Percentiles rank a stretch among this genome's conserved stretches.
These are phyloP conservation scores for Aspergillus vadensis DNA, from an alignment of 2,329 filamentous ascomycete genomes.

Conservation along the genomic window DNA sequence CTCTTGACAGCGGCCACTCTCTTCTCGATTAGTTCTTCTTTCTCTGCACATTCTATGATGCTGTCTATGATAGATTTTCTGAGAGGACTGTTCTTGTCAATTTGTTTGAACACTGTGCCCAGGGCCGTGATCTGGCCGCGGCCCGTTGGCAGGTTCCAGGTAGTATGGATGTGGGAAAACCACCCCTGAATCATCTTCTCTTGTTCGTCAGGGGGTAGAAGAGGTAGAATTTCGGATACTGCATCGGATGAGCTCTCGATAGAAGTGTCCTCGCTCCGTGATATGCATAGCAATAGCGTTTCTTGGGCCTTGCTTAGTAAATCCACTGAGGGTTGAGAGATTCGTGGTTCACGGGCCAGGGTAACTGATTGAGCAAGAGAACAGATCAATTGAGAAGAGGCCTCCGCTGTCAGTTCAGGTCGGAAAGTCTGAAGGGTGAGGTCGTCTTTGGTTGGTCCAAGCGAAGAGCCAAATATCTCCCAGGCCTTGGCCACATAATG, in stretches of 20 bases:
- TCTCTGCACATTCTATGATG: constrained; percentile 37
- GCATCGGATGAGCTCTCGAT: constrained; percentile 46
- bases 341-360: constrained; percentile 10
- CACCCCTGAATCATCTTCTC: constrained; percentile 40
- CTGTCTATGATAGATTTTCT: constrained; percentile 35
- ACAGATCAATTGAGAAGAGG: constrained; percentile 40
- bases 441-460: constrained; percentile 40
- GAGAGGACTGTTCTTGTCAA: constrained; percentile 27
- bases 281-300: constrained; percentile 43
- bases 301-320: constrained; percentile 34
- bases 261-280: constrained; percentile 42
- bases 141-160: constrained; percentile 42
- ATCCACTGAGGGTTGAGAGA: constrained; percentile 21
- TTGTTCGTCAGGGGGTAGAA: constrained; percentile 36
- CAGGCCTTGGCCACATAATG: constrained; percentile 36
- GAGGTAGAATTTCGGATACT: constrained; percentile 42
- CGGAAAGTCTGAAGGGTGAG: constrained; percentile 43
- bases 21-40: constrained; percentile 45
- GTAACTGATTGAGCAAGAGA: constrained; percentile 38
- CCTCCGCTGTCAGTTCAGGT: constrained; percentile 47
- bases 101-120: constrained; percentile 41
- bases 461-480: constrained; percentile 40
- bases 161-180: constrained; percentile 41
- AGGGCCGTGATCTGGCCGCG: constrained; percentile 48
- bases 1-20: constrained; percentile 45